Base-by-base conservation (phyloP, 163 green algal species). In the Coccomyxa subellipsoidea region DNA sequence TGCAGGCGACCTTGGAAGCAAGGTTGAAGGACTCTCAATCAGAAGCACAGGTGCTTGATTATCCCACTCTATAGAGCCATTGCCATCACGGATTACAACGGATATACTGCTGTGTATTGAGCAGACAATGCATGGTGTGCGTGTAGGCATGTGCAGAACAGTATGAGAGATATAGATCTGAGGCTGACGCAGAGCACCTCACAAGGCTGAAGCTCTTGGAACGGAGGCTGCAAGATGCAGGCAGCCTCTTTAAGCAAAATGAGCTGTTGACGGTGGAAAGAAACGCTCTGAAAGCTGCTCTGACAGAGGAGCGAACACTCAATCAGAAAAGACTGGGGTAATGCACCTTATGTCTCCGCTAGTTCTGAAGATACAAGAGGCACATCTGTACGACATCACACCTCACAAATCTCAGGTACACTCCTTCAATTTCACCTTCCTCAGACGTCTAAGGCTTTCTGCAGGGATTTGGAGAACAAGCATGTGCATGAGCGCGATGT, bases 401-500 rank as follows among this genome's bases (percentile, higher is more conserved):
- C 23, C 47, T 59, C 47, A 59, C 47, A 59, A 59, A 8, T 8
- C 47, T 7, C n/a, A n/a, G n/a, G n/a, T n/a, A n/a, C n/a, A n/a
- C n/a, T n/a, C n/a, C n/a, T n/a, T 1, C 47, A 21, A 7, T 59
- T 7, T 59, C 23, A n/a, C n/a, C n/a, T n/a, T n/a, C n/a, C n/a
- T n/a, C n/a, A n/a, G n/a, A n/a, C n/a, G 47, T 6, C 23, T 12
- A 12, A 7, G 23, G 47, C 47, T 37, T 38, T 38, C n/a, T 87
- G 69, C 86, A 94, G 89, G 32, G 92, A 96, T 70, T 40, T 96
- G 35, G 94, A 97, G 88, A 88, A 93, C n/a, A 84, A 92, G 79
- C 89, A 95, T 78, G 90, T 96, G 39, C 89, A 95, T 77, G 93
- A 97, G 69, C 31, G 69, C 69, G 18, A 76, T 38, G 69, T 34